Percentiles rank a stretch among this genome's conserved stretches.
These are phyloP conservation scores for Erysimum cheiranthoides DNA, from an alignment of 345 rosid genomes.

Conservation along the genomic window DNA sequence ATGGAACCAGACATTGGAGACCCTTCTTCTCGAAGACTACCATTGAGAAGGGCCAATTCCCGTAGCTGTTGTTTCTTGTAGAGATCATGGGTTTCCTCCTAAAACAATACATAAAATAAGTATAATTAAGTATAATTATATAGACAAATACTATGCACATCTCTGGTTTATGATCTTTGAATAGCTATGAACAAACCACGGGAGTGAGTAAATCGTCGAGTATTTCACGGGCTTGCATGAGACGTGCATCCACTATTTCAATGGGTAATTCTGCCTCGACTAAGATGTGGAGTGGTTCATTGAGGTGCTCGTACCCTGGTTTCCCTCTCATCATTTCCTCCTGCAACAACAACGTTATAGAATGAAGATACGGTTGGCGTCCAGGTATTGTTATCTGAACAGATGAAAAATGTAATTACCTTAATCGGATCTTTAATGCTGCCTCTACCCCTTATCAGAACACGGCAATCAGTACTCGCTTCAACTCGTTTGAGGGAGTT, in stretches of 20 bases:
- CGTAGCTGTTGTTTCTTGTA: conserved; percentile 97
- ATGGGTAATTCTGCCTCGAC: conserved; percentile 95
- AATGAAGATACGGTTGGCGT: not conserved
- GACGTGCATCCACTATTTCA: conserved; percentile 86
- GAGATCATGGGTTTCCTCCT: conserved; percentile 97
- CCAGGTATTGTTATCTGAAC: not conserved
- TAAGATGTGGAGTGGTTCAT: conserved; percentile 93
- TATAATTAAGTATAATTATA: not conserved
- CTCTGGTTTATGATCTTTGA: conserved; percentile 18
- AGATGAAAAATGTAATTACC: conserved; percentile 49
- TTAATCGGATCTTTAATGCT: conserved; percentile 92
- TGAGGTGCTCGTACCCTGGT: conserved; percentile 96
- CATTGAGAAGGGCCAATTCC: conserved; percentile 96
- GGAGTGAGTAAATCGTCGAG: conserved; percentile 94
- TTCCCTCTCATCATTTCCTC: conserved; percentile 98
- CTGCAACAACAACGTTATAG: conserved; percentile 49
- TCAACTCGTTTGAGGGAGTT: conserved; percentile 98
- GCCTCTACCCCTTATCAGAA: conserved; percentile 96
- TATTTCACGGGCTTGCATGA: conserved; percentile 94
- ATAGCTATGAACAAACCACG: conserved; percentile 55
- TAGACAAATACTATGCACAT: not conserved
- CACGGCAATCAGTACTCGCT: conserved; percentile 95
- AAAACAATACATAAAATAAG: not conserved
- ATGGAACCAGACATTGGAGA: conserved; percentile 97
- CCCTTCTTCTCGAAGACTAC: conserved; percentile 91